These are phyloP conservation scores for Diaporthe australafricana DNA, from an alignment of 2,329 filamentous ascomycete genomes.

Conservation along the genomic window DNA sequence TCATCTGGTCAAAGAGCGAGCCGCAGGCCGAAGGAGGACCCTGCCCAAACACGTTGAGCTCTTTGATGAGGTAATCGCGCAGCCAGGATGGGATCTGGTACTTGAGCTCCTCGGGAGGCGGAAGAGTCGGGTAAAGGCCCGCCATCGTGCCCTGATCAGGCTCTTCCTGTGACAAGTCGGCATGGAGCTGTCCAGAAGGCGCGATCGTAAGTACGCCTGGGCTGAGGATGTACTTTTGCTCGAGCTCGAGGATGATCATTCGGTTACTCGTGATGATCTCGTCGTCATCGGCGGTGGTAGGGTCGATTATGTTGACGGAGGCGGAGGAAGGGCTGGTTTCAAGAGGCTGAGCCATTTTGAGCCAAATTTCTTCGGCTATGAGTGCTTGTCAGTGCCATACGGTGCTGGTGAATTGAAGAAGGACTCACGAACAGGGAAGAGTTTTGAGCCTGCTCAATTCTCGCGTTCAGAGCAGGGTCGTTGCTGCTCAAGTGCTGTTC, in stretches of 20 bases:
- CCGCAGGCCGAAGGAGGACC: slow-evolving; percentile 17
- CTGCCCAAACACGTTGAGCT: slow-evolving; percentile 19
- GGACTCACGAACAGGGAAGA: background rate
- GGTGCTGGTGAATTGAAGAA: background rate
- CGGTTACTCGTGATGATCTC: background rate
- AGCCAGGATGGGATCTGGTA: slow-evolving; percentile 31
- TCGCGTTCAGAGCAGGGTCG: background rate
- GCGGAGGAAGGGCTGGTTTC: background rate
- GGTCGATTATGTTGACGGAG: background rate
- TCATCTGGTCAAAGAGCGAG: slow-evolving; percentile 17
- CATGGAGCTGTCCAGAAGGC: background rate
- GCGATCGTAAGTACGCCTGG: background rate
- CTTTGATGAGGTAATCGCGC: slow-evolving; percentile 20
- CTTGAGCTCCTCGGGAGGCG: background rate
- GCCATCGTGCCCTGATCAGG: slow-evolving; percentile 29
- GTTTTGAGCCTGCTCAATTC: background rate
- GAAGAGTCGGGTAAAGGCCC: background rate
- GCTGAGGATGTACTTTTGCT: slow-evolving; percentile 2
- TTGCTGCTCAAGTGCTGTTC: background rate
- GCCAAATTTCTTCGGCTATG: background rate
- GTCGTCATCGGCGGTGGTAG: no score
- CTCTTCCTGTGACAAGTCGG: background rate
- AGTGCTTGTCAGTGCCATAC: background rate
- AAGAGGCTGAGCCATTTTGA: background rate
- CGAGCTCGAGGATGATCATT: slow-evolving; percentile 1